Conservation (phyloP, 1,139 yeast genomes). For the Debaryomycetaceae sp. region DNA sequence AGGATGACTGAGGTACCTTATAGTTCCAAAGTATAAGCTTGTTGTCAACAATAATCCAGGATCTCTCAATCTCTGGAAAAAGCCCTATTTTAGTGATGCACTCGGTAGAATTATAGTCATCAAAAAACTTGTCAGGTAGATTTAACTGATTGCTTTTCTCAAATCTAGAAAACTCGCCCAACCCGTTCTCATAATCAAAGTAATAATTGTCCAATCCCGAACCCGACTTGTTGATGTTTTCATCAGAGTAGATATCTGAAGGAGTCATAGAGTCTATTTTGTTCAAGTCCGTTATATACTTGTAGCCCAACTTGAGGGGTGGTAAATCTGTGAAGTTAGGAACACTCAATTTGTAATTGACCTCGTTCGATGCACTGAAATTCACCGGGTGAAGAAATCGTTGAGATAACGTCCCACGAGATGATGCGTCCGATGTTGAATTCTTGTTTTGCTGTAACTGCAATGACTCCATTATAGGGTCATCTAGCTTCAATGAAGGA, state of each 20-base stretch:
- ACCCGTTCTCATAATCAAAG: slow-evolving; percentile 38
- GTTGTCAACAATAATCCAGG: slow-evolving; percentile 87
- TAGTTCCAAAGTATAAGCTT: slow-evolving; percentile 83
- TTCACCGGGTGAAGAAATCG: slow-evolving; percentile 37
- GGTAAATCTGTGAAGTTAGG: slow-evolving; percentile 44
- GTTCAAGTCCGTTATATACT: slow-evolving; percentile 43
- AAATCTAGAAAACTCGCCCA: slow-evolving; percentile 67
- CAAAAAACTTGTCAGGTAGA: slow-evolving; percentile 81
- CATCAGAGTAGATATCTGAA: slow-evolving; percentile 40
- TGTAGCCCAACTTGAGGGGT: slow-evolving; percentile 42
- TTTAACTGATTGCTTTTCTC: slow-evolving; percentile 65
- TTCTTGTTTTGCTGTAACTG: slow-evolving; percentile 36
- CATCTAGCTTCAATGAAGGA: slow-evolving; percentile 35
- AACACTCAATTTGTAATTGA: slow-evolving; percentile 42
- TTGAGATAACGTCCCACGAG: slow-evolving; percentile 27
- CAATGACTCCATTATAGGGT: slow-evolving; percentile 27
- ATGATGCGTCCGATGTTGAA: slow-evolving; percentile 19
- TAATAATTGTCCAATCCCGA: slow-evolving; percentile 44
- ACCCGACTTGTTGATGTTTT: slow-evolving; percentile 33
- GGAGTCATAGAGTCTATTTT: slow-evolving; percentile 47
- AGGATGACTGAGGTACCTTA: slow-evolving; percentile 51
- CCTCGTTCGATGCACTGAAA: slow-evolving; percentile 38
- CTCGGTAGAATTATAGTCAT: slow-evolving; percentile 68
- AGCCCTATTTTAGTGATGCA: slow-evolving; percentile 77
- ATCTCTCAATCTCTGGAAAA: slow-evolving; percentile 74